Evolutionary conservation across 169 alveolate species (phyloP).

Genomic region (Cryptosporidium viatorum): DNA sequence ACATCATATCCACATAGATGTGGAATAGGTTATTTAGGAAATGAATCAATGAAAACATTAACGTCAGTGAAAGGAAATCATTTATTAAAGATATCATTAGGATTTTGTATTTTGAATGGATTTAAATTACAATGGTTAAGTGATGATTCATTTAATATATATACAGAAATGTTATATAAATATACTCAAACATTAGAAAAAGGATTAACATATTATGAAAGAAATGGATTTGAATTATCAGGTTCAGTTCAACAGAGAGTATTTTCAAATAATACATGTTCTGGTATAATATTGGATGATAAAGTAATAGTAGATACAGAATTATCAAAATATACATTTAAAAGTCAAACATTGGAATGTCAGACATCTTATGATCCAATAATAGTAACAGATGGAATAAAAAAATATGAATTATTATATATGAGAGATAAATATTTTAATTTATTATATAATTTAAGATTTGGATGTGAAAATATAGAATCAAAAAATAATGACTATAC

Average conservation of each 20-base stretch:
- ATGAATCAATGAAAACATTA: constrained; percentile 73
- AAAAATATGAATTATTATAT: constrained; percentile 35
- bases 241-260: constrained; percentile 78
- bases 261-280: constrained; percentile 76
- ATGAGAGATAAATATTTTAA: constrained; percentile 74
- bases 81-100: constrained; percentile 76
- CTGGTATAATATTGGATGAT: constrained; percentile 76
- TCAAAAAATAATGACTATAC: constrained; percentile 26
- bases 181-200: constrained; percentile 78
- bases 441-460: constrained; percentile 75
- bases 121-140: constrained; percentile 80
- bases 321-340: background rate
- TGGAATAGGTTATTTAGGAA: constrained; percentile 80
- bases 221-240: constrained; percentile 78
- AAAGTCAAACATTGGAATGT: constrained; percentile 11
- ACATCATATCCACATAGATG: constrained; percentile 80
- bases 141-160: constrained; percentile 79
- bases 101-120: constrained; percentile 80
- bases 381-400: constrained; percentile 50
- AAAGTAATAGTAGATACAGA: background rate
- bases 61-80: constrained; percentile 76
- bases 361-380: constrained; percentile 45
- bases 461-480: constrained; percentile 77
- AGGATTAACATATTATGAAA: constrained; percentile 78
- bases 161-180: constrained; percentile 77